A percentile compares a stretch with the other conserved stretches of the same genome.
These are phyloP conservation scores for Penicillium sp. DNA, from an alignment of 2,329 filamentous ascomycete species.

Conservation along the genomic window DNA sequence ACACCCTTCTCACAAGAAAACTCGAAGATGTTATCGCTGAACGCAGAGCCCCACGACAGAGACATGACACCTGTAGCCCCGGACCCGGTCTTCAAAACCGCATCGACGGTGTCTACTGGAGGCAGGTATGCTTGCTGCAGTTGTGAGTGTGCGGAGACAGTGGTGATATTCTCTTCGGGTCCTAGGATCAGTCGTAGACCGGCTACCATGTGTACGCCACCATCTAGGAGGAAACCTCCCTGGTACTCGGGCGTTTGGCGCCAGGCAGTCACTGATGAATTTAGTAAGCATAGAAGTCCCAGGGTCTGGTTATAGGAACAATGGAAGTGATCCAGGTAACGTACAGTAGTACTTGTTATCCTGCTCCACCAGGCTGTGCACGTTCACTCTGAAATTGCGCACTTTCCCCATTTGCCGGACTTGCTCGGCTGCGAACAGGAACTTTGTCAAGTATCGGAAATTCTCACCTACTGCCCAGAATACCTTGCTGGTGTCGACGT, in stretches of 20 bases:
- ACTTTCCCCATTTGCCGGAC: constrained; percentile 50
- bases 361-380: constrained; percentile 45
- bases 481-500: constrained; percentile 39
- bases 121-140: constrained; percentile 53
- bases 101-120: constrained; percentile 58
- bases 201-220: constrained; percentile 58
- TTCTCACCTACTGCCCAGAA: constrained; percentile 58
- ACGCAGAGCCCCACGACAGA: constrained; percentile 55
- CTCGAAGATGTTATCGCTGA: constrained; percentile 49
- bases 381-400: constrained; percentile 51
- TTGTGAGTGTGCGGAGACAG: constrained; percentile 50
- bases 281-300: not conserved
- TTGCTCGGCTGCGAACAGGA: constrained; percentile 46
- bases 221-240: constrained; percentile 60
- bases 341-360: constrained; percentile 56
- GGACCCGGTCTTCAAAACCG: constrained; percentile 48
- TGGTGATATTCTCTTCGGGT: constrained; percentile 41
- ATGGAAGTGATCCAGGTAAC: constrained; percentile 5
- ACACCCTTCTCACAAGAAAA: constrained; percentile 54
- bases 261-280: constrained; percentile 46
- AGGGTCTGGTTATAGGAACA: not conserved
- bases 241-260: constrained; percentile 57
- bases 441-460: constrained; percentile 54
- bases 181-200: constrained; percentile 52
- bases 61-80: constrained; percentile 53